Evolutionary conservation across 2,329 filamentous ascomycete genomes (phyloP).

Genomic region (Cercospora sp.): DNA sequence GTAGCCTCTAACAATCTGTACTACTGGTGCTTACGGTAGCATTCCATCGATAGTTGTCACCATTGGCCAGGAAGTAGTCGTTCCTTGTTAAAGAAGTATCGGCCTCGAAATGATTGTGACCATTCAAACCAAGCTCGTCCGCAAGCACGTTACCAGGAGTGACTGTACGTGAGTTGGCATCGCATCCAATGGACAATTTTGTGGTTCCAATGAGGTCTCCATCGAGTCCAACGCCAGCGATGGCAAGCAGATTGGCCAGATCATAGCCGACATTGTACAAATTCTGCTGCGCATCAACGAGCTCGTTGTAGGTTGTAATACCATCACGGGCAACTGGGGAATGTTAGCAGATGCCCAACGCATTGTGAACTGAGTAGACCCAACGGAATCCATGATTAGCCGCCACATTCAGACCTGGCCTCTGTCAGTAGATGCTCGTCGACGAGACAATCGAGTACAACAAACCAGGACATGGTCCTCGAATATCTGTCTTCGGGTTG

Average conservation of each 20-base stretch:
- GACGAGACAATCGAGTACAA: neutral
- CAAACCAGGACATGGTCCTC: conserved; percentile 39
- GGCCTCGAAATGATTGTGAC: conserved; percentile 46
- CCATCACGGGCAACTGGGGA: conserved; percentile 39
- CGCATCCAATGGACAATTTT: conserved; percentile 46
- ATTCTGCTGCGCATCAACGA: conserved; percentile 46
- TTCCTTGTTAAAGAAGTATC: conserved; percentile 44
- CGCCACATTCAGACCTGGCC: conserved; percentile 24
- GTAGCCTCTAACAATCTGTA: neutral
- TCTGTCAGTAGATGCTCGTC: neutral
- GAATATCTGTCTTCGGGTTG: conserved; percentile 39
- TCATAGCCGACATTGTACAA: conserved; percentile 47
- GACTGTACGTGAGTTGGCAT: conserved; percentile 44
- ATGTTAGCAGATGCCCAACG: neutral
- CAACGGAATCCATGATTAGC: conserved; percentile 43
- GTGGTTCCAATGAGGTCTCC: conserved; percentile 31
- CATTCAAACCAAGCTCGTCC: conserved; percentile 42
- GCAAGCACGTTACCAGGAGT: conserved; percentile 34
- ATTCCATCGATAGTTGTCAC: conserved; percentile 42
- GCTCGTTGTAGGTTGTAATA: conserved; percentile 43
- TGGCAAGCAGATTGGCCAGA: conserved; percentile 41
- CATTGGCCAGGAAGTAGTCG: conserved; percentile 41
- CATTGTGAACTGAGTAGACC: no score
- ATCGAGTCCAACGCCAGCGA: conserved; percentile 24
- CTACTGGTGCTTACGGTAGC: conserved; percentile 24